phyloP scores from a whole-genome alignment of 257 asterid genomes.

The Gentiana dahurica region DNA sequence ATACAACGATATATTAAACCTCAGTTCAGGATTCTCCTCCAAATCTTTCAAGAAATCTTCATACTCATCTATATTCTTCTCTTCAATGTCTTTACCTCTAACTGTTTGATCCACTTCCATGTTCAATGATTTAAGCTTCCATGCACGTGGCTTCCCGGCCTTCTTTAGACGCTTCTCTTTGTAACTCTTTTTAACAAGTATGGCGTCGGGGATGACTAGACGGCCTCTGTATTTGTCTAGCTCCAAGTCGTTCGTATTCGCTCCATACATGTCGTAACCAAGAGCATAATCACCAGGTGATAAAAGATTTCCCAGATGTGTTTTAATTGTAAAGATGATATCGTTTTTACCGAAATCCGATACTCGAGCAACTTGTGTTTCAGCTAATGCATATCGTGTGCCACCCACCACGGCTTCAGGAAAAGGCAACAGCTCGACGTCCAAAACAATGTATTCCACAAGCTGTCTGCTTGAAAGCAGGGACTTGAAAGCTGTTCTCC shows the following conservation, averaged over 20 bases:
- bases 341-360: slow-evolving; percentile 26
- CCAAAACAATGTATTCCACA: slow-evolving; percentile 20
- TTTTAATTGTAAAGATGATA: slow-evolving; percentile 10
- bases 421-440: slow-evolving; percentile 13
- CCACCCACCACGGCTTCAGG: slow-evolving; percentile 21
- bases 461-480: slow-evolving; percentile 22
- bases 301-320: slow-evolving; percentile 20
- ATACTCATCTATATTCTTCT: slow-evolving; percentile 18
- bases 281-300: slow-evolving; percentile 24
- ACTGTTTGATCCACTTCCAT: slow-evolving; percentile 24
- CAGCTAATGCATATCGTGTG: slow-evolving; percentile 19
- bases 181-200: slow-evolving; percentile 22
- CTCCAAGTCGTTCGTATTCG: slow-evolving; percentile 19
- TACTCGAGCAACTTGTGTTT: slow-evolving; percentile 24
- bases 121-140: slow-evolving; percentile 24
- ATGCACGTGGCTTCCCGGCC: slow-evolving; percentile 22
- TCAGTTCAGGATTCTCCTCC: slow-evolving; percentile 30
- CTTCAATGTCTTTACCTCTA: slow-evolving; percentile 24
- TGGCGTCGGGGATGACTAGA: slow-evolving; percentile 12
- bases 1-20: slow-evolving; percentile 23
- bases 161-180: slow-evolving; percentile 20
- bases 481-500: slow-evolving; percentile 23
- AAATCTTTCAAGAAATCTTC: slow-evolving; percentile 27
- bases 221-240: slow-evolving; percentile 13
- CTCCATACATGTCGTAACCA: slow-evolving; percentile 19